These are phyloP conservation scores for Trichoderma sp. DNA, from an alignment of 2,329 filamentous ascomycete genomes.

Conservation along the genomic window DNA sequence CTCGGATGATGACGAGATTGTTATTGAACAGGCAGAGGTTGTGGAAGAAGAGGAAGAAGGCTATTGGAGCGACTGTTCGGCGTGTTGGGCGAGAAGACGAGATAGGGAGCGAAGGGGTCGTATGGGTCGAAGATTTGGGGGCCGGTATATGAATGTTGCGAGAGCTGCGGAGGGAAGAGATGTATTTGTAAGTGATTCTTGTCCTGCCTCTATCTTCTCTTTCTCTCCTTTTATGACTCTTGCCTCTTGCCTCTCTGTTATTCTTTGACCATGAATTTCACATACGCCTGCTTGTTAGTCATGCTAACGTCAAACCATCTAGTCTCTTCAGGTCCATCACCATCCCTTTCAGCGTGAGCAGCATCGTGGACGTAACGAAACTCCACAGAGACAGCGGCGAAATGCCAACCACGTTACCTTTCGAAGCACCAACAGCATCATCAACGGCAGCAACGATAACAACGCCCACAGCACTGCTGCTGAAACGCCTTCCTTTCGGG, in stretches of 20 bases:
- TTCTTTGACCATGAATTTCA: not conserved
- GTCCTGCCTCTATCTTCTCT: not conserved
- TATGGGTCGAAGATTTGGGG: not conserved
- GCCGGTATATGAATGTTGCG: not conserved
- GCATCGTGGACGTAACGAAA: not conserved
- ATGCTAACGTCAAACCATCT: not conserved
- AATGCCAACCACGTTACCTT: not conserved
- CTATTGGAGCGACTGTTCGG: slow-evolving; percentile 13
- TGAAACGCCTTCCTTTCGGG: not conserved
- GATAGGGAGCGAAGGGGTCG: not conserved
- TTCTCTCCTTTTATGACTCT: not conserved
- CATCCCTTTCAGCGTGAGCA: not conserved
- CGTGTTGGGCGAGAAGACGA: slow-evolving; percentile 11
- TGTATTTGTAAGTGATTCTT: not conserved
- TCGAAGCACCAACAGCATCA: not conserved
- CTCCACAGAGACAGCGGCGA: not conserved
- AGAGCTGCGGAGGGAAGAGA: slow-evolving; percentile 2
- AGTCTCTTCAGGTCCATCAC: not conserved
- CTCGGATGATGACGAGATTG: not conserved
- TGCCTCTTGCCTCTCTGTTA: not conserved
- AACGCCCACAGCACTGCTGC: not conserved
- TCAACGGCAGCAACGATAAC: not conserved
- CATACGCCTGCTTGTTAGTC: not conserved
- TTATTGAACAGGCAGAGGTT: not conserved
- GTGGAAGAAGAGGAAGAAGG: not conserved